Evolutionary conservation across 805 yeast genomes (phyloP), one percentile per base, ranked within the genome.

Genomic region (Dipodascus albidus): DNA sequence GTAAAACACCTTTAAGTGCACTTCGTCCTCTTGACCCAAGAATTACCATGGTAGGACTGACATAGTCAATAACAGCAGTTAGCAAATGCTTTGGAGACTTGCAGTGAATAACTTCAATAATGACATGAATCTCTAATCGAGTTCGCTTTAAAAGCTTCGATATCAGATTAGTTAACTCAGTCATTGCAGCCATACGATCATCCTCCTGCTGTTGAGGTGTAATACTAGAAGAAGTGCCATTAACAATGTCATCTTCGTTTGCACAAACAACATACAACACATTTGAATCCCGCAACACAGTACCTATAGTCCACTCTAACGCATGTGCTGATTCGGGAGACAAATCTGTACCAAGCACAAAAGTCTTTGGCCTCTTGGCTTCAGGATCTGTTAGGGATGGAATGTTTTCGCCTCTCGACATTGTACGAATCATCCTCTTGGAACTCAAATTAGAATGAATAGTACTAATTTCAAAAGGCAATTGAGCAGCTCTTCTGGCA

Each of bases 241-340:
- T 42, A 9, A 59, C 57, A 6, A 62, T 66, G 14, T 63, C 67
- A 41, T 66, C 70, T 27, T 69, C 72, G 47, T 66, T 60, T 1
- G 70, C 70, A 55, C 67, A 65, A 3, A 87, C 80, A 20, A 87
- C 78, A 64, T 85, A 87, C 53, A 89, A 68, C 0, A 89, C 87
- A 52, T 88, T 85, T 0, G 93, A 93, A 62, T 87, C 89, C 21
- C 82, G 84, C 49, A 89, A 73, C 0, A 88, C 83, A 0, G 95
- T 79, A 1, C 97, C 97, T 59, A 90, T 74, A 47, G 89, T 79
- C 85, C 96, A 89, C 62, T 87, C 93, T 21, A 90, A 72, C 0
- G 96, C 93, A 66, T 85, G 85, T 41, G 76, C 74, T 1, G 95
- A 83, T 64, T 88, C 96, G 0, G 87, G 85, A 2, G 91, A 81